phyloP scores from a whole-genome alignment of 768 basidiomycete species.

The Chalciporus pseudorubinellus region DNA sequence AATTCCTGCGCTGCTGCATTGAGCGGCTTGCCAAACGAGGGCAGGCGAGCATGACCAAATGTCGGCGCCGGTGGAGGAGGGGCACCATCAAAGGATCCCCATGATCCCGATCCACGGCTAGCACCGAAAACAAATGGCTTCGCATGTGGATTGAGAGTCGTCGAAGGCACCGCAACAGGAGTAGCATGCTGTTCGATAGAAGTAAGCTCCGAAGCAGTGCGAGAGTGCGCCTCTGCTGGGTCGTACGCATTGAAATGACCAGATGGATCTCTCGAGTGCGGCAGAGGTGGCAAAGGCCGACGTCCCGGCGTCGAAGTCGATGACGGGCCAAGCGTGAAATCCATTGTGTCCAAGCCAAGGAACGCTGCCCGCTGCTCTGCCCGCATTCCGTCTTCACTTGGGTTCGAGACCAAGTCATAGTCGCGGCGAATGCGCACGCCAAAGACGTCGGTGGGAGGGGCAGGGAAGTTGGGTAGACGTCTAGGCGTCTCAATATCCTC shows the following conservation, averaged over 20 bases:
- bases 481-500: slow-evolving; percentile 60
- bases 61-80: slow-evolving; percentile 39
- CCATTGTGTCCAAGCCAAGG: slow-evolving; percentile 40
- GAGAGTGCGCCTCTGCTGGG: slow-evolving; percentile 63
- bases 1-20: slow-evolving; percentile 81
- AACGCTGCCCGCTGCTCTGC: slow-evolving; percentile 40
- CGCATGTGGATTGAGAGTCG: slow-evolving; percentile 69
- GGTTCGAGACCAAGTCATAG: slow-evolving; percentile 81
- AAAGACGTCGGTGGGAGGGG: slow-evolving; percentile 58
- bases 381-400: slow-evolving; percentile 68
- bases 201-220: slow-evolving; percentile 43
- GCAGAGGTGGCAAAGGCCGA: slow-evolving; percentile 56
- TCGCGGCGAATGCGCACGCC: slow-evolving; percentile 42
- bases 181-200: slow-evolving; percentile 24
- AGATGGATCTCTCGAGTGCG: slow-evolving; percentile 66
- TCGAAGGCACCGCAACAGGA: slow-evolving; percentile 18
- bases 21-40: slow-evolving; percentile 63
- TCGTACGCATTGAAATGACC: slow-evolving; percentile 60
- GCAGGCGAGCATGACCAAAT: slow-evolving; percentile 36
- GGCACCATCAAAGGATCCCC: slow-evolving; percentile 27
- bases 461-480: slow-evolving; percentile 76
- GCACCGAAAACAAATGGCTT: slow-evolving; percentile 82
- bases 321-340: slow-evolving; percentile 46
- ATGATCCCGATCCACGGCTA: slow-evolving; percentile 35
- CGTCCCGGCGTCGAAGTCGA: slow-evolving; percentile 42